phyloP scores from a whole-genome alignment of 2,329 filamentous ascomycete species.

The Diaporthe sp. region DNA sequence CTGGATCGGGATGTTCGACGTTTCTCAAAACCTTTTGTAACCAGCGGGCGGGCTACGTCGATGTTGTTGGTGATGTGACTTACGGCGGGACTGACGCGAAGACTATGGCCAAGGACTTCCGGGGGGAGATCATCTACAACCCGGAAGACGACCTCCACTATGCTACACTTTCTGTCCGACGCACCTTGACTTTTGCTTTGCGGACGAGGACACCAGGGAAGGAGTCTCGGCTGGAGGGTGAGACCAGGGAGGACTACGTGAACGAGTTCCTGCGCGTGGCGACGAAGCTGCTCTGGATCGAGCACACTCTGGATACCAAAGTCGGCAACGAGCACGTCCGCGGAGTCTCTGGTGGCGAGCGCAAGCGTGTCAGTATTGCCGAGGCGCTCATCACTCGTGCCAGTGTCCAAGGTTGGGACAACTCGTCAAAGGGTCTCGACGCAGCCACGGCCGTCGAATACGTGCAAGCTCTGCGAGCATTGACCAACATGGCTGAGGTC shows the following conservation, averaged over 20 bases:
- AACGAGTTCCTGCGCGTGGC: conserved; percentile 77
- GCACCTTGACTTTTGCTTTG: conserved; percentile 84
- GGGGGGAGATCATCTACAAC: conserved; percentile 88
- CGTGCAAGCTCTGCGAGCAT: conserved; percentile 76
- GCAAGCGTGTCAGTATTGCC: conserved; percentile 76
- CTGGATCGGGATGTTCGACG: conserved; percentile 39
- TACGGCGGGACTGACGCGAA: conserved; percentile 58
- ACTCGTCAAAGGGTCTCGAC: conserved; percentile 80
- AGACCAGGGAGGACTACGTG: conserved; percentile 67
- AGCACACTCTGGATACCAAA: conserved; percentile 74
- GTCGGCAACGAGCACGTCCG: conserved; percentile 77
- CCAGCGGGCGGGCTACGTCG: conserved; percentile 33
- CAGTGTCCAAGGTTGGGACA: conserved; percentile 76
- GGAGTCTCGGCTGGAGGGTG: conserved; percentile 66
- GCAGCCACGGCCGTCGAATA: conserved; percentile 81
- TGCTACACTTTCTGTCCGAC: conserved; percentile 80
- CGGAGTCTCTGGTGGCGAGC: conserved; percentile 77
- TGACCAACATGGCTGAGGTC: conserved; percentile 74
- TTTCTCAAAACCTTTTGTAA: conserved; percentile 34
- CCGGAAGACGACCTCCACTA: conserved; percentile 89
- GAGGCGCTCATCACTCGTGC: conserved; percentile 71
- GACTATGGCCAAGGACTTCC: conserved; percentile 83
- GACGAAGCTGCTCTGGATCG: conserved; percentile 82
- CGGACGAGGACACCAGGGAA: conserved; percentile 75
- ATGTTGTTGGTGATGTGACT: conserved; percentile 20